Base-by-base conservation (phyloP, 140 eudicot species). In the Flaveria floridana region DNA sequence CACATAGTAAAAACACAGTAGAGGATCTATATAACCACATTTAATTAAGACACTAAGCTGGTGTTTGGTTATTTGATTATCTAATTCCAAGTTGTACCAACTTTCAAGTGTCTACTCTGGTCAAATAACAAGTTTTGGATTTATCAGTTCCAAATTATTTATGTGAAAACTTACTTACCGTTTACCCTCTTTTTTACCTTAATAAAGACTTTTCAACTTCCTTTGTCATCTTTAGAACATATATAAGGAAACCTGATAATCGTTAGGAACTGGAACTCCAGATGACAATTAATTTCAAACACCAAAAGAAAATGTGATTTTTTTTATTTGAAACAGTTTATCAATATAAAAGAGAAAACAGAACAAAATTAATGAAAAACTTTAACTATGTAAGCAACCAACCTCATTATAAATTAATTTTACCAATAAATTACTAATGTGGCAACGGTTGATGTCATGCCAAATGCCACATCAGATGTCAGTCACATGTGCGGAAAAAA, bases 41-140 rank as follows among this genome's bases (percentile, higher is more conserved):
- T 11, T 10, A 55, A 18, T 9, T 16, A 53, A 14, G 26, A 52
- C 66, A 18, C 8, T 11, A 71, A 63, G 21, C 2, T 20, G 69
- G 69, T 64, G 69, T 64, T 64, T 30, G 23, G 23, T 30, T 64
- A 63, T 14, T 20, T 30, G 12, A 28, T 13, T 30, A 30, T 59
- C 66, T 59, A 11, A 28, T 6, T 63, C 26, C 3, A 61, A 25
- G 67, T 61, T 4, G 67, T 25, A 61, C 26, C 64, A 7, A 19
- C 30, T 56, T 56, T 9, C 30, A 1, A 19, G 28, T 56, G 64
- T 12, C 13, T 48, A 15, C 55, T 56, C 20, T 21, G 30, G 13
- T 63, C 44, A 15, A 62, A 62, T 13, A 62, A 62, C 15, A 19
- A 63, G 68, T 30, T 63, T 3, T 63, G 47, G 47, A 34, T 65